These are phyloP conservation scores for Aspergillus phoenicis DNA, from an alignment of 2,329 filamentous ascomycete species.

Conservation along the genomic window DNA sequence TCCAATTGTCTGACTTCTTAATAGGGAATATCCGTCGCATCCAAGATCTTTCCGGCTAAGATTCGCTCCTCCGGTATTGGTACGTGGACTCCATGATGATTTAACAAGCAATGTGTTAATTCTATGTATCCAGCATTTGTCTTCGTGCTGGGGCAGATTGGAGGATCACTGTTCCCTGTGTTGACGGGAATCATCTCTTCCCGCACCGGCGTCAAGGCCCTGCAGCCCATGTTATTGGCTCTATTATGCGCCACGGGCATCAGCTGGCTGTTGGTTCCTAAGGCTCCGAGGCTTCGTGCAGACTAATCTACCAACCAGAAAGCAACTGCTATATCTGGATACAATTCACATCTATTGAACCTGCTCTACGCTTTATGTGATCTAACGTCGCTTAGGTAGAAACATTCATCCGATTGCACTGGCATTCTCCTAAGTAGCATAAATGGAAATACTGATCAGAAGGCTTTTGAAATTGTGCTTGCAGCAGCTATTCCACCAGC, in stretches of 20 bases:
- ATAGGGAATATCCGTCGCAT: constrained; percentile 53
- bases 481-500: too few species aligned
- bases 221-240: constrained; percentile 57
- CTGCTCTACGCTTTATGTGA: too few species aligned
- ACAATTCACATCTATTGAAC: too few species aligned
- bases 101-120: too few species aligned
- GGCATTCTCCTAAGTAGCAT: too few species aligned
- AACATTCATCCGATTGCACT: too few species aligned
- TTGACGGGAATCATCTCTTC: constrained; percentile 57
- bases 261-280: constrained; percentile 49
- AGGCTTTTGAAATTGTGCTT: too few species aligned
- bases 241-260: constrained; percentile 51
- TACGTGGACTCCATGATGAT: constrained; percentile 3
- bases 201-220: constrained; percentile 48
- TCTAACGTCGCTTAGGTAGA: too few species aligned
- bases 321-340: too few species aligned
- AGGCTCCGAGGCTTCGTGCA: neutral
- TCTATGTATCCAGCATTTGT: constrained; percentile 42
- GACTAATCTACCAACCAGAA: neutral
- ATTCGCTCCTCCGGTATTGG: constrained; percentile 54
- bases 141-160: constrained; percentile 60
- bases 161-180: constrained; percentile 59
- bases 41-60: constrained; percentile 54
- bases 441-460: too few species aligned
- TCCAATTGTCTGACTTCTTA: neutral